phyloP scores from a whole-genome alignment of 163 green algal species.

The Scenedesmus sp. region DNA sequence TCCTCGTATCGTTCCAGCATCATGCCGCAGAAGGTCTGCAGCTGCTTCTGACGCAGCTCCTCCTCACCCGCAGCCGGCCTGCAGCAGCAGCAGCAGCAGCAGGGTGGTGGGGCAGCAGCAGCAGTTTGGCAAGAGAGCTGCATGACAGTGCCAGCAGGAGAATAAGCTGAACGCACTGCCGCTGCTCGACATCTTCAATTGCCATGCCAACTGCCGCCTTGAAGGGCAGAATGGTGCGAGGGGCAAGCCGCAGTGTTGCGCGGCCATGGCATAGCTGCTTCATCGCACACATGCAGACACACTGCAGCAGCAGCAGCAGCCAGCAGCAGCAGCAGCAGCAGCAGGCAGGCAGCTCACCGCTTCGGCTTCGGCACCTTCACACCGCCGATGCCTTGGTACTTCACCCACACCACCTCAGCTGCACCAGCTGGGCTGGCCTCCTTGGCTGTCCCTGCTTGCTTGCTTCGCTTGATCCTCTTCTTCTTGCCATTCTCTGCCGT shows the following conservation, averaged over 20 bases:
- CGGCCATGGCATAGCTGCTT: not conserved
- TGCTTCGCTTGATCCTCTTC: not conserved
- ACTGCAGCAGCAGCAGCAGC: not conserved
- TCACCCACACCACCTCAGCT: constrained; percentile 27
- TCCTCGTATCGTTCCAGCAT: constrained; percentile 68
- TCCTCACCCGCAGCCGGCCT: constrained; percentile 31
- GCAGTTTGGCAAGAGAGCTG: not conserved
- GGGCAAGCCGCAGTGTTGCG: too few species aligned
- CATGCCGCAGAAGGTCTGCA: constrained; percentile 62
- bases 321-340: not conserved
- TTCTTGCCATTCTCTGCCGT: too few species aligned
- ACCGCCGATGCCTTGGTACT: not conserved
- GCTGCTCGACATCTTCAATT: too few species aligned
- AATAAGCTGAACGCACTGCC: too few species aligned
- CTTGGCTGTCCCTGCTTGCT: not conserved
- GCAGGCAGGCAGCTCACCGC: not conserved
- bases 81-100: not conserved
- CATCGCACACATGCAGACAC: not conserved
- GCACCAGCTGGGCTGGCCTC: not conserved
- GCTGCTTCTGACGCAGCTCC: constrained; percentile 52
- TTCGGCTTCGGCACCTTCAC: not conserved
- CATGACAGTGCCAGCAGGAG: not conserved
- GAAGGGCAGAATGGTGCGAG: too few species aligned
- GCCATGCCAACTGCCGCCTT: too few species aligned
- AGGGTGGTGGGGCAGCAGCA: not conserved